Base-by-base conservation (phyloP, 192 early-diverging fungal genomes). In the Neocallimastix lanati region DNA sequence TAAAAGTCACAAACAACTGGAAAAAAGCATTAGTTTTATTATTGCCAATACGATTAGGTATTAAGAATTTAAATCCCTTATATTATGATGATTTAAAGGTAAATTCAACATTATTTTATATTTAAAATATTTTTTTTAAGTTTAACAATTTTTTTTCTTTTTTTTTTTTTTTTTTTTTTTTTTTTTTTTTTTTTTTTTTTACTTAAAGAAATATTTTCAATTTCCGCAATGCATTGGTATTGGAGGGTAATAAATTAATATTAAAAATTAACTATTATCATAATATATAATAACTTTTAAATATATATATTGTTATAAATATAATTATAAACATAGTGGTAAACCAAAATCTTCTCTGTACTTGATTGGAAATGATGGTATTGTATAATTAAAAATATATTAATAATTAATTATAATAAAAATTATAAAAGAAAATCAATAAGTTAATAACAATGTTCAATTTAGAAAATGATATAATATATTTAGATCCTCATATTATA, bases 261-360 rank as follows among this genome's bases (percentile, higher is more conserved):
- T n/a, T n/a, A n/a, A n/a, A n/a, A n/a, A n/a, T n/a, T n/a, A n/a
- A n/a, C n/a, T n/a, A n/a, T n/a, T n/a, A n/a, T n/a, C n/a, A n/a
- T n/a, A n/a, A n/a, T n/a, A n/a, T n/a, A n/a, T n/a, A n/a, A n/a
- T n/a, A n/a, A n/a, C n/a, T n/a, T n/a, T n/a, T n/a, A n/a, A n/a
- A n/a, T n/a, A n/a, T n/a, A n/a, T n/a, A n/a, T n/a, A n/a, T n/a
- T n/a, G n/a, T n/a, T n/a, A n/a, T n/a, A n/a, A n/a, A n/a, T n/a
- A n/a, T n/a, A n/a, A n/a, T n/a, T n/a, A n/a, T n/a, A n/a, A n/a
- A n/a, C n/a, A n/a, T 82, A 93, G 92, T 27, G 97, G 97, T 14
- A 86, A 92, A 76, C 97, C 97, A n/a, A 94, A 94, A 13, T 98
- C 97, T 2, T 96, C 96, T 0, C 84, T 94, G 76, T 99, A 94